phyloP scores from a whole-genome alignment of 2,329 filamentous ascomycete species.

The Mariannaea elegans region DNA sequence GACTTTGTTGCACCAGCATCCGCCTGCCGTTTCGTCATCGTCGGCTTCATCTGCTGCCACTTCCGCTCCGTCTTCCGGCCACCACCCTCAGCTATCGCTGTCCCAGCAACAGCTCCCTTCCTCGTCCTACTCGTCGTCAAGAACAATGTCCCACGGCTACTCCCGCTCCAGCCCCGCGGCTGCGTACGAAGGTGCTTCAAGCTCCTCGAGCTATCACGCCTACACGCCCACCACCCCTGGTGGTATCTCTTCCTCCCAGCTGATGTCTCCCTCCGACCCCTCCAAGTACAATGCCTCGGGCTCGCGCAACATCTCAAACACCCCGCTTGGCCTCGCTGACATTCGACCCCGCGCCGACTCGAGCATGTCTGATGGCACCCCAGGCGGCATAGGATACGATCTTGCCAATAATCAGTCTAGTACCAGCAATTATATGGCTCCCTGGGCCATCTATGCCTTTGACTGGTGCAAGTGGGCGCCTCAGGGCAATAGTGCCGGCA shows the following conservation, averaged over 20 bases:
- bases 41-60: slow-evolving; percentile 44
- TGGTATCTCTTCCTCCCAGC: slow-evolving; percentile 66
- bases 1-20: slow-evolving; percentile 48
- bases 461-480: slow-evolving; percentile 99
- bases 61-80: slow-evolving; percentile 44
- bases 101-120: slow-evolving; percentile 63
- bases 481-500: slow-evolving; percentile 81
- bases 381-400: slow-evolving; percentile 72
- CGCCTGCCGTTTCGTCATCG: slow-evolving; percentile 44
- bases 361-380: slow-evolving; percentile 75
- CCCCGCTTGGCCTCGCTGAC: slow-evolving; percentile 89
- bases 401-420: slow-evolving; percentile 70
- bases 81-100: slow-evolving; percentile 46
- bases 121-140: slow-evolving; percentile 62
- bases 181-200: slow-evolving; percentile 62
- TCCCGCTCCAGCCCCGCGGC: slow-evolving; percentile 84
- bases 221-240: slow-evolving; percentile 73
- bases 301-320: slow-evolving; percentile 76
- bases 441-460: slow-evolving; percentile 95
- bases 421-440: slow-evolving; percentile 92
- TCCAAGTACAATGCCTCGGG: slow-evolving; percentile 65
- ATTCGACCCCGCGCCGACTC: slow-evolving; percentile 89
- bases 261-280: slow-evolving; percentile 64
- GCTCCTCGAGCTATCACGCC: slow-evolving; percentile 60
- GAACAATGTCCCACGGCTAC: slow-evolving; percentile 73